phyloP scores from a whole-genome alignment of 345 rosid species.

The Citrus mangshanensis region DNA sequence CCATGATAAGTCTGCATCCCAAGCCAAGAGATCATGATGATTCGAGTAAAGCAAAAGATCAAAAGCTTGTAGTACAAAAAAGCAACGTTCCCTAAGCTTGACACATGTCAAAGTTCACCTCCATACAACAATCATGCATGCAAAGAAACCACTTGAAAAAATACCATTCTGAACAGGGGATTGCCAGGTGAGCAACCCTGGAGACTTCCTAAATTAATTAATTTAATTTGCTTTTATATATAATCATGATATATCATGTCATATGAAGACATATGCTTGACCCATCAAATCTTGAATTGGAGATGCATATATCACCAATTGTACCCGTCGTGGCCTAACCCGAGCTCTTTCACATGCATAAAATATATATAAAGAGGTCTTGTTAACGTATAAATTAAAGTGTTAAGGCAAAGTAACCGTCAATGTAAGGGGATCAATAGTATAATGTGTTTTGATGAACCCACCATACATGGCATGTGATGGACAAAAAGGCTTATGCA shows the following conservation, averaged over 20 bases:
- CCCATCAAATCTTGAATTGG: slow-evolving; percentile 18
- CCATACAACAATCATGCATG: background rate
- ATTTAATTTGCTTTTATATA: background rate
- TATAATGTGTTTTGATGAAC: background rate
- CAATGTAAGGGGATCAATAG: background rate
- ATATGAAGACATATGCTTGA: background rate
- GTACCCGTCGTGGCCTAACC: too few relatives aligned
- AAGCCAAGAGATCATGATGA: background rate
- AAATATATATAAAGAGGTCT: background rate
- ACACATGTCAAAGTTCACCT: background rate
- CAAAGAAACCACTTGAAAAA: background rate
- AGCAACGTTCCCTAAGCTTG: background rate
- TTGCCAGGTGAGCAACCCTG: background rate
- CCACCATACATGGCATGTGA: background rate
- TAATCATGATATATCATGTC: background rate
- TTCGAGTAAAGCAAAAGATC: background rate
- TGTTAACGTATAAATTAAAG: background rate
- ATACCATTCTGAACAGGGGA: background rate
- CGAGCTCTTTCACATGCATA: too few relatives aligned
- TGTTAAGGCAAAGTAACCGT: background rate
- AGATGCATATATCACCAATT: background rate
- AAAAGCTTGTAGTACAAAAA: background rate
- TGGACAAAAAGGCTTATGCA: background rate
- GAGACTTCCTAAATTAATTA: background rate
- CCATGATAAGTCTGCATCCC: background rate